A percentile compares a stretch with the other conserved stretches of the same genome.
phyloP scores from a whole-genome alignment of 139 green algal species.

The Chlamydomonas incerta region DNA sequence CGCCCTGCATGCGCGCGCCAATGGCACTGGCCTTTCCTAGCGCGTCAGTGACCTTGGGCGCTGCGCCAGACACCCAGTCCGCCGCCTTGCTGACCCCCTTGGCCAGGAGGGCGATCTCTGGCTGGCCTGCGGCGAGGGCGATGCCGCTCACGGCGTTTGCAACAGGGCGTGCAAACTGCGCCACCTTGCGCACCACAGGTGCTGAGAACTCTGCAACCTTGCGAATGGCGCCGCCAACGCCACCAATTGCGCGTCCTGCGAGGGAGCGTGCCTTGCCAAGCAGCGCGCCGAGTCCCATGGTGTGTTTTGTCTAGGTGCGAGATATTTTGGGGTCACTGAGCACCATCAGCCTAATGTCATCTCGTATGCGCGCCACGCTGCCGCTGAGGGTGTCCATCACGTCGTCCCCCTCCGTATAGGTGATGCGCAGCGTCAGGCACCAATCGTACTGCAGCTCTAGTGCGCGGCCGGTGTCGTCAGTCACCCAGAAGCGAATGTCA shows the following conservation, averaged over 20 bases:
- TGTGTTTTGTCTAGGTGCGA: slow-evolving; percentile 6
- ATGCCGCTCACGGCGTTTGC: no score
- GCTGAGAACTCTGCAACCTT: not conserved
- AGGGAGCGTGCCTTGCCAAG: not conserved
- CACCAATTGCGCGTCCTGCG: not conserved
- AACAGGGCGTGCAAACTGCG: no score
- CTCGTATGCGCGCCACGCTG: not conserved
- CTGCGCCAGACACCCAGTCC: no score
- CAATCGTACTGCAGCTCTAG: slow-evolving; percentile 20
- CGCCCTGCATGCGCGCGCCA: no score
- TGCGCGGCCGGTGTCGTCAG: not conserved
- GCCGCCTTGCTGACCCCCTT: no score
- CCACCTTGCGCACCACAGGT: no score
- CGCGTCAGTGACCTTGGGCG: no score
- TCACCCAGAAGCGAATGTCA: slow-evolving; percentile 14
- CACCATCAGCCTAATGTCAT: not conserved
- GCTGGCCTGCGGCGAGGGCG: no score
- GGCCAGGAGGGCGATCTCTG: no score
- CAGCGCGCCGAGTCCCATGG: not conserved
- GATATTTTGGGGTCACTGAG: slow-evolving; percentile 8
- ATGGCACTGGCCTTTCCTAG: no score
- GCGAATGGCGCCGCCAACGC: not conserved
- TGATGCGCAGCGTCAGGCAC: not conserved
- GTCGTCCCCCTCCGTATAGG: not conserved
- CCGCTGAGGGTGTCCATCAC: not conserved